A percentile compares a stretch with the other conserved stretches of the same genome.
These are phyloP conservation scores for Streptanthus diversifolius DNA, from an alignment of 345 rosid genomes.

Conservation along the genomic window DNA sequence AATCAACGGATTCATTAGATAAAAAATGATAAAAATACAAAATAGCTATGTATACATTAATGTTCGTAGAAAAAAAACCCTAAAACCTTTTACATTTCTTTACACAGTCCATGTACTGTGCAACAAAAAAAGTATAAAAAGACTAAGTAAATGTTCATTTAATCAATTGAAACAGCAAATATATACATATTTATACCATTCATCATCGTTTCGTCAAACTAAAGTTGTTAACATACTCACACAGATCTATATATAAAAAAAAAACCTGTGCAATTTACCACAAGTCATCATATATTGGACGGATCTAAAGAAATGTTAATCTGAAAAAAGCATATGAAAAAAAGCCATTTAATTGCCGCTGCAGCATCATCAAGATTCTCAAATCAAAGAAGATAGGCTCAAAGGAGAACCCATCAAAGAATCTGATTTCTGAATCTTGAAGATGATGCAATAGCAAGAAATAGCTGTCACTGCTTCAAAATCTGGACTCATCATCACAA, in stretches of 20 bases:
- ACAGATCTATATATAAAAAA: neutral
- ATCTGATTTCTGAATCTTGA: slow-evolving; percentile 38
- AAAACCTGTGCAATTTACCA: neutral
- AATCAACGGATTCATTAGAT: neutral
- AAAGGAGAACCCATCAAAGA: slow-evolving; percentile 16
- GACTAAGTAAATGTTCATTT: neutral
- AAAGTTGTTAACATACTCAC: neutral
- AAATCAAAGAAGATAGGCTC: slow-evolving; percentile 25
- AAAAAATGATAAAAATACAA: neutral
- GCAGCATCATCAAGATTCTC: slow-evolving; percentile 44
- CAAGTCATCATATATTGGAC: neutral
- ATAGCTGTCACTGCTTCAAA: slow-evolving; percentile 22
- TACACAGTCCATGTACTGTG: neutral
- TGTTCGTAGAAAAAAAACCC: slow-evolving; percentile 8
- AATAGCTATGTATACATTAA: neutral
- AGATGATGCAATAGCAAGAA: slow-evolving; percentile 38
- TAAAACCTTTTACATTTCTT: neutral
- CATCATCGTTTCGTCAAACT: neutral
- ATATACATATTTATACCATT: neutral
- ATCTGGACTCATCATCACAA: neutral
- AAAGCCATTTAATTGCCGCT: slow-evolving; percentile 32
- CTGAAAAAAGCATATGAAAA: neutral
- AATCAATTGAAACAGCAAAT: neutral
- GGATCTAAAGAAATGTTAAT: neutral
- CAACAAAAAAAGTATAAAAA: neutral